Evolutionary conservation across 2,329 filamentous ascomycete species (phyloP).

Genomic region (Phaeosphaeria sp.): DNA sequence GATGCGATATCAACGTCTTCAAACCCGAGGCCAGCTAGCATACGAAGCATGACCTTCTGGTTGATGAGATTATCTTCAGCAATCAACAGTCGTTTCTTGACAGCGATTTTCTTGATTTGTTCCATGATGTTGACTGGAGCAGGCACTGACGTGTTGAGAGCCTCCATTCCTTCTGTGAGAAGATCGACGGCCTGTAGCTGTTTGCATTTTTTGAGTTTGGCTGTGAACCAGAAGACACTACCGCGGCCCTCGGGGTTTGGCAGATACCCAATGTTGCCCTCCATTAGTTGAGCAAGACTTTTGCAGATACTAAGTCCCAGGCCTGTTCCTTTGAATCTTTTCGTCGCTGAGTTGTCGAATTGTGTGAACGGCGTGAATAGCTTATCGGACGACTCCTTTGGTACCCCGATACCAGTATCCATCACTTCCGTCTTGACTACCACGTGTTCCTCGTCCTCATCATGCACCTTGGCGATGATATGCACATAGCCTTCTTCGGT

Average conservation of each 20-base stretch:
- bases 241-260: slow-evolving; percentile 56
- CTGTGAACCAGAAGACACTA: slow-evolving; percentile 61
- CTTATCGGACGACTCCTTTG: slow-evolving; percentile 51
- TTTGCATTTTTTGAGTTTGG: slow-evolving; percentile 40
- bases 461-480: slow-evolving; percentile 51
- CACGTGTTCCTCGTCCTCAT: slow-evolving; percentile 53
- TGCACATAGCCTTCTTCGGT: slow-evolving; percentile 63
- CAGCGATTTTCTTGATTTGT: slow-evolving; percentile 28
- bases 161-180: slow-evolving; percentile 17
- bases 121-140: slow-evolving; percentile 23
- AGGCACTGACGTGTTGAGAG: slow-evolving; percentile 6
- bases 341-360: slow-evolving; percentile 61
- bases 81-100: slow-evolving; percentile 43
- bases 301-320: slow-evolving; percentile 65
- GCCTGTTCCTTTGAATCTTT: slow-evolving; percentile 63
- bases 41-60: slow-evolving; percentile 56
- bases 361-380: slow-evolving; percentile 65
- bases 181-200: slow-evolving; percentile 23
- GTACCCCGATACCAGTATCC: slow-evolving; percentile 63
- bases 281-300: slow-evolving; percentile 63
- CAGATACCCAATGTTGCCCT: slow-evolving; percentile 58
- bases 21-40: slow-evolving; percentile 49
- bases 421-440: slow-evolving; percentile 60
- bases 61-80: slow-evolving; percentile 59
- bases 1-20: slow-evolving; percentile 45